Evolutionary conservation across 2,329 filamentous ascomycete species (phyloP).

Genomic region (Ciborinia camelliae): DNA sequence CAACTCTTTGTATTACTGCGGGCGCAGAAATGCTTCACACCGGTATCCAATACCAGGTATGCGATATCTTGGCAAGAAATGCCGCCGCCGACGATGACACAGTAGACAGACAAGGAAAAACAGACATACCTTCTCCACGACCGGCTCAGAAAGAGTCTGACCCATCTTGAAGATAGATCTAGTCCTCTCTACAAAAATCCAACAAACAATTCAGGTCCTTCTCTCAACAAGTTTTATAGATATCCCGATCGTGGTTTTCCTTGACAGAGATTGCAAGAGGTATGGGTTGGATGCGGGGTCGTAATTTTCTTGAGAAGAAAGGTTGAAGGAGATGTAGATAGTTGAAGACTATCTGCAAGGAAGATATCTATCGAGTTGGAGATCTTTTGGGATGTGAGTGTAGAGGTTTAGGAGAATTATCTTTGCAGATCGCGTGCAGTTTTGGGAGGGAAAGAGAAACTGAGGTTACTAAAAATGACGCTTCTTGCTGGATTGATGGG

Average conservation of each 20-base stretch:
- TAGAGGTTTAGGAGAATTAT: conserved; percentile 13
- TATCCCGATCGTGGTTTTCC: not conserved
- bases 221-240: conserved; percentile 4
- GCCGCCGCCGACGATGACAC: conserved; percentile 11
- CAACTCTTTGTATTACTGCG: not conserved
- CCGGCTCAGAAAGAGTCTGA: conserved; percentile 98
- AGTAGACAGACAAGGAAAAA: conserved; percentile 16
- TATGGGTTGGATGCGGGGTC: conserved; percentile 18
- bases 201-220: conserved; percentile 17
- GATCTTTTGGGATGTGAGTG: not conserved
- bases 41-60: not conserved
- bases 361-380: not conserved
- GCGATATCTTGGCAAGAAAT: conserved; percentile 10
- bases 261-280: conserved; percentile 17
- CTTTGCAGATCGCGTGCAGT: conserved; percentile 17
- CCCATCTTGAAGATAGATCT: conserved; percentile 61
- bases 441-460: conserved; percentile 11
- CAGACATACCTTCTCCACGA: conserved; percentile 89
- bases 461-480: conserved; percentile 17
- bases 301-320: not conserved
- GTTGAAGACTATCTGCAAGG: conserved; percentile 12
- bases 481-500: conserved; percentile 7
- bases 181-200: conserved; percentile 32
- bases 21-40: not conserved
- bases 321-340: conserved; percentile 4